A percentile compares a stretch with the other conserved stretches of the same genome.
Conservation (phyloP, 1,139 yeast genomes). For the Ashbya aceris region DNA sequence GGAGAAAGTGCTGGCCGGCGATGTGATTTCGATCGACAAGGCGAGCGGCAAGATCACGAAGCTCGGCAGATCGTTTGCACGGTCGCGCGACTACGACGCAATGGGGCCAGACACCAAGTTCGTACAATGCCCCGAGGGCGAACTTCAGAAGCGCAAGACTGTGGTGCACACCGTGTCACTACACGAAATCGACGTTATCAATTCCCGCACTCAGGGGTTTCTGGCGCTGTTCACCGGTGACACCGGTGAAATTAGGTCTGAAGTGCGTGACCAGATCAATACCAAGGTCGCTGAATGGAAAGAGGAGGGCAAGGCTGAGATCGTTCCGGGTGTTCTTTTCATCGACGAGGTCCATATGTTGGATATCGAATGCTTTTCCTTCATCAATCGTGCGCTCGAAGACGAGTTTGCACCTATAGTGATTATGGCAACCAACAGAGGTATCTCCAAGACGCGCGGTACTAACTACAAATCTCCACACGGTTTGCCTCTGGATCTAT, state of each 20-base stretch:
- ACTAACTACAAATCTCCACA: slow-evolving; percentile 92
- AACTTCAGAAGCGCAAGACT: slow-evolving; percentile 88
- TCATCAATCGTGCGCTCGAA: slow-evolving; percentile 90
- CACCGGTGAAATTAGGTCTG: slow-evolving; percentile 93
- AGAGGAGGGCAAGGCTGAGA: slow-evolving; percentile 98
- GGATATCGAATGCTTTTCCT: slow-evolving; percentile 94
- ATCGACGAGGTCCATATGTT: slow-evolving; percentile 99
- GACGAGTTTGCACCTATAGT: slow-evolving; percentile 96
- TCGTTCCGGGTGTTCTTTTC: slow-evolving; percentile 95
- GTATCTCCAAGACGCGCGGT: slow-evolving; percentile 85
- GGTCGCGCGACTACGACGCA: slow-evolving; percentile 97
- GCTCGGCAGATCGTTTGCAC: slow-evolving; percentile 88
- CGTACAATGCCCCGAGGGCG: slow-evolving; percentile 98
- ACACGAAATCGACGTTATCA: slow-evolving; percentile 96
- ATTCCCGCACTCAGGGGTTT: slow-evolving; percentile 96
- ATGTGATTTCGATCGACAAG: slow-evolving; percentile 90
- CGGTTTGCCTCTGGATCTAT: slow-evolving; percentile 88
- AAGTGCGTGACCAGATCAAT: slow-evolving; percentile 94
- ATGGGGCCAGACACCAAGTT: slow-evolving; percentile 98
- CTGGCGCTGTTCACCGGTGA: slow-evolving; percentile 94
- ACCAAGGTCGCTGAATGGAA: slow-evolving; percentile 97
- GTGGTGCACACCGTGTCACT: slow-evolving; percentile 93
- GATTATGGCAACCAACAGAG: slow-evolving; percentile 97
- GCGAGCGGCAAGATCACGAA: slow-evolving; percentile 91
- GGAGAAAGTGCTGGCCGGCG: slow-evolving; percentile 96